phyloP scores from a whole-genome alignment of 2,329 filamentous ascomycete genomes.

The Aspergillus pseudoglaucus region DNA sequence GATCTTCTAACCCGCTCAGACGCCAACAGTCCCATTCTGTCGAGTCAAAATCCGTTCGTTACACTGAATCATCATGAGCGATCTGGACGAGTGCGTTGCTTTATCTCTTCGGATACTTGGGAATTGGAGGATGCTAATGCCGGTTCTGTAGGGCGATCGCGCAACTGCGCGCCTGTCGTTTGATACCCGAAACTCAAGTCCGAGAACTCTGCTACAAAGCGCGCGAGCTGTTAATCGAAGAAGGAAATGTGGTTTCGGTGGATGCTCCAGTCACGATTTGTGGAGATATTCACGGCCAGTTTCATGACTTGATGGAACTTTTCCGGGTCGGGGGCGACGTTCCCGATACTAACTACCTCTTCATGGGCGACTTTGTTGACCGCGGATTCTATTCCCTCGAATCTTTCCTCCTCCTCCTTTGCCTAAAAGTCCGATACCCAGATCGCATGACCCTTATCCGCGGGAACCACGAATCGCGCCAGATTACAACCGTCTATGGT shows the following conservation, averaged over 20 bases:
- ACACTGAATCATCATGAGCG: conserved; percentile 61
- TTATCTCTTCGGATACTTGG: conserved; percentile 1
- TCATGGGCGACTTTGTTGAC: conserved; percentile 98
- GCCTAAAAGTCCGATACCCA: conserved; percentile 93
- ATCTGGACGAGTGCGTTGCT: conserved; percentile 72
- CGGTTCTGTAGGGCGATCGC: conserved; percentile 67
- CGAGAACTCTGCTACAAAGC: conserved; percentile 97
- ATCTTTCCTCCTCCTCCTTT: conserved; percentile 89
- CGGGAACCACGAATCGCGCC: conserved; percentile 91
- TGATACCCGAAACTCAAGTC: conserved; percentile 91
- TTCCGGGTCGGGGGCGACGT: conserved; percentile 91
- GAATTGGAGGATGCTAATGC: neutral
- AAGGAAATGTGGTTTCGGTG: conserved; percentile 94
- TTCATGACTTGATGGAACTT: conserved; percentile 94
- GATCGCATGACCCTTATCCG: conserved; percentile 94
- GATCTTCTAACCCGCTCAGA: conserved; percentile 4
- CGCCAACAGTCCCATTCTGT: conserved; percentile 1
- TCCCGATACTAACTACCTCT: conserved; percentile 92
- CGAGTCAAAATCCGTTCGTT: neutral
- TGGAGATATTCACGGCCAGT: conserved; percentile 94
- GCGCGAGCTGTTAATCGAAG: conserved; percentile 89
- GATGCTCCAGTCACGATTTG: conserved; percentile 96
- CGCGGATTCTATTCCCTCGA: conserved; percentile 97
- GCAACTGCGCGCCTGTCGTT: conserved; percentile 89
- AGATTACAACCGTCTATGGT: conserved; percentile 95